A percentile compares a stretch with the other conserved stretches of the same genome.
Evolutionary conservation across 2,329 filamentous ascomycete genomes (phyloP).

Genomic region (Geosmithia flava): DNA sequence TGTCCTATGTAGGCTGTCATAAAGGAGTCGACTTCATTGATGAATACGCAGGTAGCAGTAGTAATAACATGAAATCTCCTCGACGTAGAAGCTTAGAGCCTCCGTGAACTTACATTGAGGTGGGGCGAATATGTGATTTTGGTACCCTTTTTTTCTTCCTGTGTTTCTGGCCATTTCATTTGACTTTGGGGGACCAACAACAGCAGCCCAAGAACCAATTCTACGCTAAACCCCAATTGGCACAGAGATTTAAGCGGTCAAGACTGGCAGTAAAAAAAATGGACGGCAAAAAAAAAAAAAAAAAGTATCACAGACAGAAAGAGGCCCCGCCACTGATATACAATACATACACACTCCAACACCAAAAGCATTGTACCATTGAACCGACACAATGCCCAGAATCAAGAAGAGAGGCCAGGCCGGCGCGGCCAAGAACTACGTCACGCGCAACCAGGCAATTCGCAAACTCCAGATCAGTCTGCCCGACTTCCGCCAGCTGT

Average conservation of each 20-base stretch:
- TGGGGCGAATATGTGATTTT: too few relatives aligned
- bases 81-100: too few relatives aligned
- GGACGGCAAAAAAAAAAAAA: slow-evolving; percentile 9
- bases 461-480: slow-evolving; percentile 96
- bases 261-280: slow-evolving; percentile 6
- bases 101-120: too few relatives aligned
- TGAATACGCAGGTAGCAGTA: too few relatives aligned
- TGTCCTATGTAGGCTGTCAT: too few relatives aligned
- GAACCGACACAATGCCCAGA: slow-evolving; percentile 43
- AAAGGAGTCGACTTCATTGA: too few relatives aligned
- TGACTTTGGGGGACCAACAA: too few relatives aligned
- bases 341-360: slow-evolving; percentile 5
- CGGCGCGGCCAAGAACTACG: slow-evolving; percentile 95
- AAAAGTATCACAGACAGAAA: slow-evolving; percentile 8
- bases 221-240: slow-evolving; percentile 1
- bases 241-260: not conserved
- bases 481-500: slow-evolving; percentile 93
- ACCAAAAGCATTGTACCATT: not conserved
- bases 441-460: slow-evolving; percentile 92
- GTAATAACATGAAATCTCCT: too few relatives aligned
- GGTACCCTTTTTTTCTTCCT: too few relatives aligned
- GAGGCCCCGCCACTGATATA: slow-evolving; percentile 1
- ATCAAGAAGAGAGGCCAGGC: slow-evolving; percentile 89
- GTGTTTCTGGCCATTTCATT: too few relatives aligned
- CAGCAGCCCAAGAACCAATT: too few relatives aligned